Evolutionary conservation across 2,329 filamentous ascomycete genomes (phyloP).

Genomic region (Diaporthe sp.): DNA sequence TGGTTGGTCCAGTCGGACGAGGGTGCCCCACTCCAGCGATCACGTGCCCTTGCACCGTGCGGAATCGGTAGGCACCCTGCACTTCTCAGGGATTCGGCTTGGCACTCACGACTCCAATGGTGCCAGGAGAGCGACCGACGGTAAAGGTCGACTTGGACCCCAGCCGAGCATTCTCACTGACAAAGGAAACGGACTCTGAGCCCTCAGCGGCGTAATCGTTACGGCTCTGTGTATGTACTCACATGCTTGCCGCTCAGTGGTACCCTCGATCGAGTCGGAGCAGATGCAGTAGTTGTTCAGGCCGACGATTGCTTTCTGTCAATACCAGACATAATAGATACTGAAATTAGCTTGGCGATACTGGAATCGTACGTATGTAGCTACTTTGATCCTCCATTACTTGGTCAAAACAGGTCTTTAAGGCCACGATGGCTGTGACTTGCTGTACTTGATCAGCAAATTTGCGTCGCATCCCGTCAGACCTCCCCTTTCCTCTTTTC

Average conservation of each 20-base stretch:
- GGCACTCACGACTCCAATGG: background rate
- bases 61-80: background rate
- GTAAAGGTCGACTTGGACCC: background rate
- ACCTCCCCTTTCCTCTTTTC: background rate
- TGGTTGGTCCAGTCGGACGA: background rate
- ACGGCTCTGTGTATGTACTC: background rate
- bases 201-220: background rate
- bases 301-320: background rate
- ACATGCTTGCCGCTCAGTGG: background rate
- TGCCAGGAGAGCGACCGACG: background rate
- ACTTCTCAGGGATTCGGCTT: background rate
- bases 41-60: conserved; percentile 17
- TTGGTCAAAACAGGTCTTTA: background rate
- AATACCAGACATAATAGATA: too few relatives aligned
- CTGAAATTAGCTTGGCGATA: background rate
- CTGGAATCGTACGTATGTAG: background rate
- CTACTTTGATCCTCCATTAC: background rate
- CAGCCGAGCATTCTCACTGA: background rate
- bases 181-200: background rate
- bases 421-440: background rate
- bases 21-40: background rate
- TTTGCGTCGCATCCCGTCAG: background rate
- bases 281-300: background rate
- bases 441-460: conserved; percentile 21
- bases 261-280: background rate